Conservation (phyloP, 1,284 basidiomycete species). For the Sutorius eximius region DNA sequence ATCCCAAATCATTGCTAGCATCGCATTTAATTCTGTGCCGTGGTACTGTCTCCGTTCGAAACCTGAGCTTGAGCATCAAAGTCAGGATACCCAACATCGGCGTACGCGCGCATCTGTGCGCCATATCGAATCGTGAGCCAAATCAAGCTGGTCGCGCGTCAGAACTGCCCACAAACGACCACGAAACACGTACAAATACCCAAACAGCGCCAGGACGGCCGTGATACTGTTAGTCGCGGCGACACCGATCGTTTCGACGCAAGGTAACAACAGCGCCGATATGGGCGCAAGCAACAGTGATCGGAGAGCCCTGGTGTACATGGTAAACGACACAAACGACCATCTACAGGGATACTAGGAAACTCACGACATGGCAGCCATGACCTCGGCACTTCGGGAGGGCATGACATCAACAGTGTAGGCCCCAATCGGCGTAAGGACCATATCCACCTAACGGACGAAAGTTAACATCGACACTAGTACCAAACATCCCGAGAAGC, state of each 20-base stretch:
- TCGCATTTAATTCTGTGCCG: not conserved
- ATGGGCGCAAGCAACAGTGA: slow-evolving; percentile 35
- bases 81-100: slow-evolving; percentile 44
- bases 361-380: slow-evolving; percentile 43
- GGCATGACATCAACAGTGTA: slow-evolving; percentile 61
- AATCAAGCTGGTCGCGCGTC: slow-evolving; percentile 36
- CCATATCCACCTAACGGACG: slow-evolving; percentile 40
- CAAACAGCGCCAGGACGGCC: slow-evolving; percentile 43
- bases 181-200: slow-evolving; percentile 41
- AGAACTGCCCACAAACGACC: not conserved
- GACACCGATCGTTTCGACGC: slow-evolving; percentile 54
- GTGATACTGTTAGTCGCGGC: slow-evolving; percentile 51
- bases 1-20: not conserved
- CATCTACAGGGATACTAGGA: not conserved
- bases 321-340: not conserved
- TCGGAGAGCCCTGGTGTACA: slow-evolving; percentile 42
- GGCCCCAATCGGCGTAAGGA: slow-evolving; percentile 51
- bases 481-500: not conserved
- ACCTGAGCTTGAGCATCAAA: slow-evolving; percentile 3
- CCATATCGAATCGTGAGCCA: slow-evolving; percentile 47
- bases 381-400: slow-evolving; percentile 51
- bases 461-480: not conserved
- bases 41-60: not conserved
- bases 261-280: slow-evolving; percentile 34
- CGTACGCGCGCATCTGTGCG: slow-evolving; percentile 45